Evolutionary conservation across 805 yeast species (phyloP).

Genomic region (Kodamaea leandrae): DNA sequence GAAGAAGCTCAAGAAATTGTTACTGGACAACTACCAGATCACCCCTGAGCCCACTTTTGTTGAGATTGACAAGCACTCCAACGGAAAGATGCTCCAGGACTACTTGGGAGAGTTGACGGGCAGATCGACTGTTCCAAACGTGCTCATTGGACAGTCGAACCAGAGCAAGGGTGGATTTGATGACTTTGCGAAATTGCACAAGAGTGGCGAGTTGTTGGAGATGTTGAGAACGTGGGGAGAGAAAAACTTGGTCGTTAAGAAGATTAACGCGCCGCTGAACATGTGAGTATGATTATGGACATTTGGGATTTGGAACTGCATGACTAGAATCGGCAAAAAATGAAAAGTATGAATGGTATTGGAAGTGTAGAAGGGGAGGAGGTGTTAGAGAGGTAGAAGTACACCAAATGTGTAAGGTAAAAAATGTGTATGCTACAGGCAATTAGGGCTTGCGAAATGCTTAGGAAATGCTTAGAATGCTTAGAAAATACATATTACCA

Average conservation of each 20-base stretch:
- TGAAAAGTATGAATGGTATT: no score
- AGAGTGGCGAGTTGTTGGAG: conserved; percentile 50
- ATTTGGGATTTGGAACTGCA: no score
- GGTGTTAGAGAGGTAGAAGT: no score
- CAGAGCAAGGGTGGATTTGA: conserved; percentile 84
- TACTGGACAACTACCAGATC: conserved; percentile 62
- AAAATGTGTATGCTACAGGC: no score
- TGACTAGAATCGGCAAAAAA: neutral
- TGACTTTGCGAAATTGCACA: conserved; percentile 66
- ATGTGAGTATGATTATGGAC: conserved; percentile 15
- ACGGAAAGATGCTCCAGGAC: conserved; percentile 73
- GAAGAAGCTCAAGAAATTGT: conserved; percentile 62
- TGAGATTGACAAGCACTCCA: conserved; percentile 76
- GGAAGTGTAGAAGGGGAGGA: no score
- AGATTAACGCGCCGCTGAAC: conserved; percentile 58
- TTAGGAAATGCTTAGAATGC: no score
- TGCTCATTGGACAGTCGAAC: conserved; percentile 61
- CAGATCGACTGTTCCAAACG: conserved; percentile 87
- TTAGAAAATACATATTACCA: no score
- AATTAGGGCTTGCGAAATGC: no score
- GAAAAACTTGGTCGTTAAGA: conserved; percentile 46
- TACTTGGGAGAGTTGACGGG: conserved; percentile 69
- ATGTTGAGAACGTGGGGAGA: conserved; percentile 64
- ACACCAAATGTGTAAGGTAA: no score
- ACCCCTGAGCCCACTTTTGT: conserved; percentile 71